Conservation (phyloP, 176 grass and related monocot species). For the Eleusine indica region DNA sequence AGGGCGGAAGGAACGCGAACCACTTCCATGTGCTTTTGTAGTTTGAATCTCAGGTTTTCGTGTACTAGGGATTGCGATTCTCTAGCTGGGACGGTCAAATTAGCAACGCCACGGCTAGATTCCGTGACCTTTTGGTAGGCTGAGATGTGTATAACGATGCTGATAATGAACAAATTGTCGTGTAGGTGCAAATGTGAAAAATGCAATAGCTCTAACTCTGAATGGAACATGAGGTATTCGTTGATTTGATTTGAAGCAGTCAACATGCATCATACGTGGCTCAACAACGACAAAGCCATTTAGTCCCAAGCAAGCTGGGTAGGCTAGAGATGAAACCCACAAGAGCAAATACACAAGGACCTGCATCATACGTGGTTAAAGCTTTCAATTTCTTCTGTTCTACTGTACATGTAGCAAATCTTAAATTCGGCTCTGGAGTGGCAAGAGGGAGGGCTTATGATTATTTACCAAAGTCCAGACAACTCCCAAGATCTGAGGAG, state of each 20-base stretch:
- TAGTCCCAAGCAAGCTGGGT: no score
- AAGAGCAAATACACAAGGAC: no score
- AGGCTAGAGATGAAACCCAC: no score
- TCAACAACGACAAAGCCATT: no score
- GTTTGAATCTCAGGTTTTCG: constrained; percentile 11
- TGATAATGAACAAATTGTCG: neutral
- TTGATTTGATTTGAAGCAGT: neutral
- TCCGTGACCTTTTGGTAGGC: neutral
- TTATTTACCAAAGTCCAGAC: neutral
- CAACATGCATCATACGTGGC: neutral
- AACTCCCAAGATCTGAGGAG: neutral
- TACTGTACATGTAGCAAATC: neutral
- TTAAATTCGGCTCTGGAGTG: neutral
- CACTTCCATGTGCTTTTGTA: constrained; percentile 7
- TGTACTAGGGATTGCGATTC: neutral
- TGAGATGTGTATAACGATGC: neutral
- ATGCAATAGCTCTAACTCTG: neutral
- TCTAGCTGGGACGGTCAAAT: neutral
- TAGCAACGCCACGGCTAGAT: neutral
- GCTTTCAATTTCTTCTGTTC: neutral
- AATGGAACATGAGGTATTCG: neutral
- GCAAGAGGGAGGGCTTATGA: neutral
- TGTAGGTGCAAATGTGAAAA: neutral
- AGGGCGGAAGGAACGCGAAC: neutral
- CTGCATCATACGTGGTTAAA: neutral